phyloP scores from a whole-genome alignment of 202 grass and related monocot genomes.

The Hordeum pubiflorum region DNA sequence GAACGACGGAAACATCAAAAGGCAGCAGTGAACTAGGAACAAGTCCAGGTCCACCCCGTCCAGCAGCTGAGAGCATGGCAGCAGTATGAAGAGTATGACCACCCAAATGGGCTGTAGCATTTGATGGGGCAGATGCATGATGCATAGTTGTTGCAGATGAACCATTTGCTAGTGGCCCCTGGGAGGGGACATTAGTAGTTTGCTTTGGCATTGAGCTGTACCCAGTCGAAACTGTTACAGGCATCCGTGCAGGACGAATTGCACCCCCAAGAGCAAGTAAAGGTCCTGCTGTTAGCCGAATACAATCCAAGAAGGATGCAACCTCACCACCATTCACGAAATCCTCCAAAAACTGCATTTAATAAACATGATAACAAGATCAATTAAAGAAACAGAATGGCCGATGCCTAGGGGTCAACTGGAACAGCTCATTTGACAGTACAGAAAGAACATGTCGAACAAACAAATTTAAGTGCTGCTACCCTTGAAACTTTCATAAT shows the following conservation, averaged over 20 bases:
- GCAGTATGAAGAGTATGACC: conserved; percentile 57
- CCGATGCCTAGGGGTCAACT: conserved; percentile 6
- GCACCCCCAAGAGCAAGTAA: conserved; percentile 92
- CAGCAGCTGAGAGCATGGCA: conserved; percentile 73
- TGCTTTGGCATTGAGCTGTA: conserved; percentile 60
- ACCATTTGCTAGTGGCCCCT: conserved; percentile 44
- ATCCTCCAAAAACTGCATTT: conserved; percentile 96
- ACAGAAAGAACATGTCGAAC: background rate
- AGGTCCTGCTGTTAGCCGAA: conserved; percentile 84
- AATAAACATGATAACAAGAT: conserved; percentile 10
- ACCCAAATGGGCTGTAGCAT: conserved; percentile 40
- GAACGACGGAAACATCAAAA: conserved; percentile 95
- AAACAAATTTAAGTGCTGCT: background rate
- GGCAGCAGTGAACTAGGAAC: conserved; percentile 97
- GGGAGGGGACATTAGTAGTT: conserved; percentile 28
- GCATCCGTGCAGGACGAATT: conserved; percentile 93
- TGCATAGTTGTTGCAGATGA: conserved; percentile 59
- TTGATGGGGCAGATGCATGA: conserved; percentile 31
- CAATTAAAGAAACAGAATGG: background rate
- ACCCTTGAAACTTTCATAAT: conserved; percentile 2
- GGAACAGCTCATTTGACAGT: conserved; percentile 12
- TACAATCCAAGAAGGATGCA: conserved; percentile 95
- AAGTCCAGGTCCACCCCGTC: conserved; percentile 78
- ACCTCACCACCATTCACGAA: conserved; percentile 99
- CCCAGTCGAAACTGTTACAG: conserved; percentile 67